Base-by-base conservation (phyloP, 768 basidiomycete genomes). In the Lyophyllum decastes region DNA sequence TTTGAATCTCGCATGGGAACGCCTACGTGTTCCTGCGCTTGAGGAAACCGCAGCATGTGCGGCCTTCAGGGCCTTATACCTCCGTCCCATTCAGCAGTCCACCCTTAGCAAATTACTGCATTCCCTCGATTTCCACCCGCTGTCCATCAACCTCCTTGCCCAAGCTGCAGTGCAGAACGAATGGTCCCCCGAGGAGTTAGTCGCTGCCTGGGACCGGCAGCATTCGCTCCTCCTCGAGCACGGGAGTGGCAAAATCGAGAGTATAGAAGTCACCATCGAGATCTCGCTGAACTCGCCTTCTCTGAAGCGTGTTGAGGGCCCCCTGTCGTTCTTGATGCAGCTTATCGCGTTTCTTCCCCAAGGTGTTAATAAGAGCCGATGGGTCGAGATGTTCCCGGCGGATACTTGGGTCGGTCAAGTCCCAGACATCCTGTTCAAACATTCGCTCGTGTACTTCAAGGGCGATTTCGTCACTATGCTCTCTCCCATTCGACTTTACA, bases 141-240 rank as follows among this genome's bases (percentile, higher is more conserved):
- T 62, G 21, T 63, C 61, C 1, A 59, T 62, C 14, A 59, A 62
- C 26, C 44, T 62, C 1, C 55, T 62, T 14, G 61, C 58, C 12
- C 61, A 59, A 44, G n/a, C n/a, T n/a, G n/a, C n/a, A n/a, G n/a
- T n/a, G n/a, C n/a, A n/a, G n/a, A n/a, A n/a, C n/a, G n/a, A 59
- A 2, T 62, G 58, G 61, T 50, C 61, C 14, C 21, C 52, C 3
- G 54, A 51, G 43, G 51, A 59, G 14, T 41, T 59, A 2, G 22
- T 56, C 14, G 30, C 35, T 30, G 58, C 58, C 14, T 62, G 61
- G 61, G 54, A 62, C 30, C 56, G 57, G 11, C 55, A 49, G 27
- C 55, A 54, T 25, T n/a, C 57, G 11, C 14, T 41, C 10, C 44
- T 62, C 6, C 53, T 62, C 7, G 53, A 62, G 9, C 25, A 21